Evolutionary conservation across 306 rosid genomes (phyloP).

Genomic region (Neltuma alba): DNA sequence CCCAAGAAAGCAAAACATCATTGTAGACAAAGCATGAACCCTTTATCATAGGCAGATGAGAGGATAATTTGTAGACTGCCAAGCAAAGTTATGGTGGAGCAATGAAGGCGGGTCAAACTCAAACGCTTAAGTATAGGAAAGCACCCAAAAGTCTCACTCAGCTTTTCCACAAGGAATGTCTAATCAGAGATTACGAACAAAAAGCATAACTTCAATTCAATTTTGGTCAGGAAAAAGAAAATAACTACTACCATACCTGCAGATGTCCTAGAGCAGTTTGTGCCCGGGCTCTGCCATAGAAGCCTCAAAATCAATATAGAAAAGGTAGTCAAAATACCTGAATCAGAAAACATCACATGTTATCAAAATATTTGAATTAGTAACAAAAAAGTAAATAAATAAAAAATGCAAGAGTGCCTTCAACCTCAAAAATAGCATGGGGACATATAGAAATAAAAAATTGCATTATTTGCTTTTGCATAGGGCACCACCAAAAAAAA

Average conservation of each 20-base stretch:
- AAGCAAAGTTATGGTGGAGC: not conserved
- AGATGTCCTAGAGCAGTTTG: slow-evolving; percentile 58
- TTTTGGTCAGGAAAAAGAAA: slow-evolving; percentile 27
- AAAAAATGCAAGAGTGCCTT: not conserved
- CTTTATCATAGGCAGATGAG: not conserved
- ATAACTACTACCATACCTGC: slow-evolving; percentile 48
- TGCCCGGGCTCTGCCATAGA: slow-evolving; percentile 66
- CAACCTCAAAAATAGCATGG: not conserved
- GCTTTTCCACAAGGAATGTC: slow-evolving; percentile 1
- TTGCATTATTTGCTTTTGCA: not conserved
- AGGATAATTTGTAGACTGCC: not conserved
- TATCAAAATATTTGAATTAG: slow-evolving; percentile 25
- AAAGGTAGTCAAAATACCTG: slow-evolving; percentile 62
- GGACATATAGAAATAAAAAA: not conserved
- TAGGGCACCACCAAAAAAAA: not conserved
- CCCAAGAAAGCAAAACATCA: not conserved
- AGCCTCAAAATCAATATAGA: slow-evolving; percentile 63
- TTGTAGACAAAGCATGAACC: not conserved
- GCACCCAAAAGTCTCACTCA: not conserved
- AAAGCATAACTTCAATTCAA: slow-evolving; percentile 4
- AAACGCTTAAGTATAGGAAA: not conserved
- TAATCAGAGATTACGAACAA: not conserved
- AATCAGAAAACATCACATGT: slow-evolving; percentile 9
- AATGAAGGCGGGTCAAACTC: not conserved
- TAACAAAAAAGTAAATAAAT: not conserved